Percentiles rank a stretch among this genome's conserved stretches.
These are phyloP conservation scores for Penicillium sp. DNA, from an alignment of 2,329 filamentous ascomycete species.

Conservation along the genomic window DNA sequence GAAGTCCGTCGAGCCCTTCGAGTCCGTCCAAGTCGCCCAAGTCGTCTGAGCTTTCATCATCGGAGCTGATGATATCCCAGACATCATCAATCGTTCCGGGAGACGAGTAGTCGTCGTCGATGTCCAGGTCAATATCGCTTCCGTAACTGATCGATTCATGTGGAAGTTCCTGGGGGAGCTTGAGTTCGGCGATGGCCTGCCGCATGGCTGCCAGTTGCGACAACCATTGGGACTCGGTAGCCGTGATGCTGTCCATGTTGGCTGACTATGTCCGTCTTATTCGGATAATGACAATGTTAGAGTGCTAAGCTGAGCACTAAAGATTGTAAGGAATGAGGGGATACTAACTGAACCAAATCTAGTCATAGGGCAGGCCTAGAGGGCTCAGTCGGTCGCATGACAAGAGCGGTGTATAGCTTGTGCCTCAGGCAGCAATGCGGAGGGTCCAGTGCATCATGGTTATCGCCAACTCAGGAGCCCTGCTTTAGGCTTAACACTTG, in stretches of 20 bases:
- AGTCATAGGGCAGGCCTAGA: conserved; percentile 13
- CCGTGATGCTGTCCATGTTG: conserved; percentile 24
- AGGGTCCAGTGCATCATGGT: conserved; percentile 15
- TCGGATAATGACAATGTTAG: neutral
- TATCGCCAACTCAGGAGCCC: conserved; percentile 10
- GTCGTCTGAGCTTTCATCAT: conserved; percentile 66
- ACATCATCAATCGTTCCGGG: conserved; percentile 72
- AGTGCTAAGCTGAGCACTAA: neutral
- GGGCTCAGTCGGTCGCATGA: conserved; percentile 14
- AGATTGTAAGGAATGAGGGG: conserved; percentile 6
- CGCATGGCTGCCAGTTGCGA: conserved; percentile 83
- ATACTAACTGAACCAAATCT: conserved; percentile 1
- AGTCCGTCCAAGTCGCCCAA: conserved; percentile 56
- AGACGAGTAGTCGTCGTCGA: conserved; percentile 62
- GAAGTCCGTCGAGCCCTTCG: conserved; percentile 44
- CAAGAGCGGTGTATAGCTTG: conserved; percentile 14
- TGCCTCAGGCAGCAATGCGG: conserved; percentile 15
- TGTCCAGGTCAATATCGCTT: conserved; percentile 54
- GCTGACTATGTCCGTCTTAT: neutral
- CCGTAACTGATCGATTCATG: conserved; percentile 49
- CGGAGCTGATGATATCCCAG: conserved; percentile 85
- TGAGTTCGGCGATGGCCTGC: conserved; percentile 73
- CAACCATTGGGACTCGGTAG: conserved; percentile 70
- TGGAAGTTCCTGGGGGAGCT: conserved; percentile 52
- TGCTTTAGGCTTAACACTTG: conserved; percentile 17